Base-by-base conservation (phyloP, 176 grass and related monocot genomes). In the Luzula sylvatica region DNA sequence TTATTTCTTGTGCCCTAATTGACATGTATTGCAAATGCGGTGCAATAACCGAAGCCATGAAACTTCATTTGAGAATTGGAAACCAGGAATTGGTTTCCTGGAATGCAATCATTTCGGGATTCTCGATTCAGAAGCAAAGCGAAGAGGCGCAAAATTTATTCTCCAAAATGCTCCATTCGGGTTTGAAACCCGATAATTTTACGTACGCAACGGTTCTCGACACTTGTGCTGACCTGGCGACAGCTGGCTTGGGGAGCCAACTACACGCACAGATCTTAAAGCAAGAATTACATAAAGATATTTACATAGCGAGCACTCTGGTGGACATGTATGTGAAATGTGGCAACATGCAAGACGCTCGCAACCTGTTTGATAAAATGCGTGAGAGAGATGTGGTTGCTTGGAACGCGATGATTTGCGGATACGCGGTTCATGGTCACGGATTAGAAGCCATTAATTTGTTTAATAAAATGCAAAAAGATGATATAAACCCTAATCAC, bases 341-440 rank as follows among this genome's bases (percentile, higher is more conserved):
- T 28, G 79, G 78, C 30, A 53, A 72, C 56, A 87, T 81, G 79
- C 38, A 72, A 58, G 69, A 83, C 29, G 75, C 88, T 26, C 65
- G 77, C 38, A 39, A 58, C 46, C 67, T 71, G 47, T 94, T 87
- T 20, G 60, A 83, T 48, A 87, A 73, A 51, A 82, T 72, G 20
- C 45, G 61, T 0, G 65, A 95, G 51, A 38, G 76, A 42, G 83
- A 95, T 68, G 72, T 83, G 32, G 79, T 87, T 21, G 55, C 83
- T 68, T 95, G 88, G 83, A 84, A 95, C 69, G 83, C 88, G 35
- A 83, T 95, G 55, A 80, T 94, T 77, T 83, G 83, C 69, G 83
- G 88, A 32, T 95, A 87, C 44, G 83, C 83, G 0, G 44, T 76
- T 46, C 76, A 95, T 78, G 88, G 88, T 15, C 79, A 66, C 58